Conservation (phyloP, 2,329 filamentous ascomycete species). For the Diaporthe vaccinii region DNA sequence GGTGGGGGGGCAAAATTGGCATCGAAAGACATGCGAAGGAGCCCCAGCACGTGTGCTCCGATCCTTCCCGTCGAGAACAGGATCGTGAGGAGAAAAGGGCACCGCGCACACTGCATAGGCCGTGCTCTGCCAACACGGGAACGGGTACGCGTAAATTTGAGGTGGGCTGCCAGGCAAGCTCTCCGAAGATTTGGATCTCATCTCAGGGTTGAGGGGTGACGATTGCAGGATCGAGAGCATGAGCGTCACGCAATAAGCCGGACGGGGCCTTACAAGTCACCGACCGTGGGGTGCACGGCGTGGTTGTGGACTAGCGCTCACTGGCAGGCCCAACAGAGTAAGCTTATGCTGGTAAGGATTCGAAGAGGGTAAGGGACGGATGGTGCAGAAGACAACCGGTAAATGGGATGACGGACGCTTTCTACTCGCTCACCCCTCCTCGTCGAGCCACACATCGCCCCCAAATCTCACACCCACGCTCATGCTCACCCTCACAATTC, state of each 20-base stretch:
- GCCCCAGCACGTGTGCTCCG: conserved; percentile 18
- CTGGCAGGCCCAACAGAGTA: conserved; percentile 4
- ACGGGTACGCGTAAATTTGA: neutral
- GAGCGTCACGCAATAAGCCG: conserved; percentile 16
- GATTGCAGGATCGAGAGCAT: conserved; percentile 8
- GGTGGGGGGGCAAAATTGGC: conserved; percentile 3
- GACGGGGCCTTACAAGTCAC: conserved; percentile 15
- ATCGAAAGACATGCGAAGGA: conserved; percentile 6
- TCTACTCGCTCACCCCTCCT: neutral
- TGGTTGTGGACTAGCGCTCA: conserved; percentile 15
- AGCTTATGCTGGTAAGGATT: conserved; percentile 21
- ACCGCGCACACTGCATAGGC: neutral
- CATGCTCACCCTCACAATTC: neutral
- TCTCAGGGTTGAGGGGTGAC: neutral
- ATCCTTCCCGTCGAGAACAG: conserved; percentile 17
- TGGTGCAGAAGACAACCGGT: neutral
- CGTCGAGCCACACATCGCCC: neutral
- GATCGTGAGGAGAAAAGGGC: conserved; percentile 9
- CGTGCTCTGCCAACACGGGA: neutral
- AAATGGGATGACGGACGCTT: conserved; percentile 10
- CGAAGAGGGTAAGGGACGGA: conserved; percentile 4
- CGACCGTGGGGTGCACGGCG: conserved; percentile 9
- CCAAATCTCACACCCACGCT: conserved; percentile 8
- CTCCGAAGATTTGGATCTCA: conserved; percentile 1
- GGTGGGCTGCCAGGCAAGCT: neutral